Percentiles rank a stretch among this genome's conserved stretches.
Conservation (phyloP, 148 eudicot species). For the Gaultheria prostrata region DNA sequence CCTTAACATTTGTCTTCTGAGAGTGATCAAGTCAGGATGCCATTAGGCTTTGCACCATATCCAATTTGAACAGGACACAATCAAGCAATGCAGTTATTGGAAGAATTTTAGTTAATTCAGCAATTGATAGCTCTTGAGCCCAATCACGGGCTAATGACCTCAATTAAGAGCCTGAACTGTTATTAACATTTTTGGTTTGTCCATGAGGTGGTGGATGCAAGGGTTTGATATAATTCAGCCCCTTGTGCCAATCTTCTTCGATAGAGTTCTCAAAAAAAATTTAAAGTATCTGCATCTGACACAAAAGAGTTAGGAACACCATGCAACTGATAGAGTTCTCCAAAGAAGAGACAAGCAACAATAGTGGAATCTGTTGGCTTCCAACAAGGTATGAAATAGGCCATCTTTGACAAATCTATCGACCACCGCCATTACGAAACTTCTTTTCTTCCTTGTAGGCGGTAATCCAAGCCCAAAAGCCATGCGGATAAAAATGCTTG, state of each 20-base stretch:
- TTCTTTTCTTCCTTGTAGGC: neutral
- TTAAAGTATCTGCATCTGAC: neutral
- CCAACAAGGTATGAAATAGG: neutral
- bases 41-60: neutral
- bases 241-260: neutral
- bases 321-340: neutral
- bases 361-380: neutral
- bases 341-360: neutral
- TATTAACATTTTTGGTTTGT: neutral
- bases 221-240: neutral
- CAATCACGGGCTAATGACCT: neutral
- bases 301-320: neutral
- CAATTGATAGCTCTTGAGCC: neutral
- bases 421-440: neutral
- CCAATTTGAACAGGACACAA: neutral
- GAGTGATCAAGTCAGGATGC: neutral
- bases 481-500: neutral
- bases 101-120: neutral
- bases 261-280: neutral
- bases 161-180: neutral
- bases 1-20: neutral
- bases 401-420: neutral
- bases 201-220: slow-evolving; percentile 5
- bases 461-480: neutral
- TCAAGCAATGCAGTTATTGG: neutral